A percentile compares a stretch with the other conserved stretches of the same genome.
phyloP scores from a whole-genome alignment of 2,329 filamentous ascomycete genomes.

The Neurospora sp. region DNA sequence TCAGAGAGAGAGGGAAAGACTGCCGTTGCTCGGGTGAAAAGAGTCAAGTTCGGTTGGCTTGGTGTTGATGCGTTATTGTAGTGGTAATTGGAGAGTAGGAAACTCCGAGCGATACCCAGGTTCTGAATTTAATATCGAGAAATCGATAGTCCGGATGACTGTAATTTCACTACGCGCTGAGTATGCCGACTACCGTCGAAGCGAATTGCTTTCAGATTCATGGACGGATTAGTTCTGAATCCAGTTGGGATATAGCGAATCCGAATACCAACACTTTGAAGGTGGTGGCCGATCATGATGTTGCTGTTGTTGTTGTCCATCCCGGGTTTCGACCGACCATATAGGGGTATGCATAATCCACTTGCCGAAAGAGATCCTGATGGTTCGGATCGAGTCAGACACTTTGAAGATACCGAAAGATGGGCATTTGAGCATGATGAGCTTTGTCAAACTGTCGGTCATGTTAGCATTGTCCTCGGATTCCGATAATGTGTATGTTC shows the following conservation, averaged over 20 bases:
- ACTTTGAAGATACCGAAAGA: background rate
- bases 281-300: background rate
- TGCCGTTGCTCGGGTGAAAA: background rate
- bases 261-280: background rate
- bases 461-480: background rate
- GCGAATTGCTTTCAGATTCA: background rate
- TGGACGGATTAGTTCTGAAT: background rate
- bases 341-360: background rate
- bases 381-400: background rate
- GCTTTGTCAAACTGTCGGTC: background rate
- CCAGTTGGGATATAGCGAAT: background rate
- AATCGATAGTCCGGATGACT: background rate
- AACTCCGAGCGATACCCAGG: background rate
- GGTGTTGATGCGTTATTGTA: background rate
- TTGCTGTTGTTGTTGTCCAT: background rate
- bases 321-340: background rate
- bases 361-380: background rate
- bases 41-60: background rate
- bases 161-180: background rate
- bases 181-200: background rate
- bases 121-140: background rate
- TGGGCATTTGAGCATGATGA: background rate
- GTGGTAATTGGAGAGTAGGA: too few species aligned
- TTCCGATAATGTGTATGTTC: background rate
- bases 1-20: background rate